These are phyloP conservation scores for Colletotrichum nymphaeae DNA, from an alignment of 2,329 filamentous ascomycete species.

Conservation along the genomic window DNA sequence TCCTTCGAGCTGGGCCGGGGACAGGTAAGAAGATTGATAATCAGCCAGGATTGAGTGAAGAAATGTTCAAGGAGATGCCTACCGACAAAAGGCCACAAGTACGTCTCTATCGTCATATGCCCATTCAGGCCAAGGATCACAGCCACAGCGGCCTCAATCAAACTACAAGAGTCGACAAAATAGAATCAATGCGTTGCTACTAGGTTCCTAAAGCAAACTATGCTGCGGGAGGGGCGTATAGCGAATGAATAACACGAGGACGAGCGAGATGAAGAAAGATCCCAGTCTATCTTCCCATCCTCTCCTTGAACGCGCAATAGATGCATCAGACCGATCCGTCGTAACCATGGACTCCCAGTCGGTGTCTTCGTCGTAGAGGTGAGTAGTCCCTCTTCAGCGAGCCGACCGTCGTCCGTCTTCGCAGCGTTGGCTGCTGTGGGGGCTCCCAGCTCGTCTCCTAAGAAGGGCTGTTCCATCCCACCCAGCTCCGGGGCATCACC, in stretches of 20 bases:
- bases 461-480: constrained; percentile 82
- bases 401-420: constrained; percentile 15
- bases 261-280: constrained; percentile 16
- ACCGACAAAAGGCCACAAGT: too few relatives aligned
- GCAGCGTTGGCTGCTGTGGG: constrained; percentile 10
- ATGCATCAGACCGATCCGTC: constrained; percentile 29
- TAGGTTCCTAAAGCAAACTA: constrained; percentile 34
- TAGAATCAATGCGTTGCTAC: constrained; percentile 31
- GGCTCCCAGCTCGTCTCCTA: constrained; percentile 51
- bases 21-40: too few relatives aligned
- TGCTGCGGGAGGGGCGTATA: constrained; percentile 17
- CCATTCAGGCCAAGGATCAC: not conserved
- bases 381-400: constrained; percentile 1
- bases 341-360: not conserved
- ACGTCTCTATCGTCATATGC: not conserved
- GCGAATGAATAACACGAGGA: constrained; percentile 24
- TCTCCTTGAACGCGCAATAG: constrained; percentile 13
- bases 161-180: not conserved
- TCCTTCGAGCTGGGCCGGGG: too few relatives aligned
- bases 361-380: not conserved
- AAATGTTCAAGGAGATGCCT: not conserved
- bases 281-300: constrained; percentile 13
- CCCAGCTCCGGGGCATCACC: constrained; percentile 91
- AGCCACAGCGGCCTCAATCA: not conserved
- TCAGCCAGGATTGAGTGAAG: not conserved